These are phyloP conservation scores for Lanmaoa pseudosensibilis DNA, from an alignment of 768 basidiomycete genomes.

Conservation along the genomic window DNA sequence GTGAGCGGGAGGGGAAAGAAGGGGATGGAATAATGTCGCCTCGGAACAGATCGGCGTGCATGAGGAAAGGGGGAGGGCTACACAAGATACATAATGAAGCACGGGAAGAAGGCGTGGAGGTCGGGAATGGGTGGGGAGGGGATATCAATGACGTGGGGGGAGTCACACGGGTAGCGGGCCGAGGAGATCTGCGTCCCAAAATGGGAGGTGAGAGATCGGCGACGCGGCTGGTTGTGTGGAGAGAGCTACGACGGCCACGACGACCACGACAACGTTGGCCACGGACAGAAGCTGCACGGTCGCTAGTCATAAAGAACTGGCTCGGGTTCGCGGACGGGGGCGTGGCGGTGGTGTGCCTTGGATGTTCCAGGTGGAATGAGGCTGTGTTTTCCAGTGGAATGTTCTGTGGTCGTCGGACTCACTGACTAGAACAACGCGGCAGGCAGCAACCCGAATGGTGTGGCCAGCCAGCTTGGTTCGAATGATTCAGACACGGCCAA, in stretches of 20 bases:
- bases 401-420: slow-evolving; percentile 11
- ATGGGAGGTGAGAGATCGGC: slow-evolving; percentile 14
- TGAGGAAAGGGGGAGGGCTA: slow-evolving; percentile 6
- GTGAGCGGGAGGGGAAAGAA: not conserved
- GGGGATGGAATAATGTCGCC: not conserved
- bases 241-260: not conserved
- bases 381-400: slow-evolving; percentile 34
- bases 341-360: slow-evolving; percentile 13
- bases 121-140: slow-evolving; percentile 9
- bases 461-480: not conserved
- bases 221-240: not conserved
- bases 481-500: not conserved
- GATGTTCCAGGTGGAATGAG: slow-evolving; percentile 20
- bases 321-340: not conserved
- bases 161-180: slow-evolving; percentile 4
- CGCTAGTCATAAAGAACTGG: not conserved
- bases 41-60: slow-evolving; percentile 1
- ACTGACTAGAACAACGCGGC: not conserved
- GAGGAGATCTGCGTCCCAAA: slow-evolving; percentile 28
- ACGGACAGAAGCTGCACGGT: not conserved
- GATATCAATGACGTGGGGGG: slow-evolving; percentile 14
- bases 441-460: no score
- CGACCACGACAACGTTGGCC: not conserved
- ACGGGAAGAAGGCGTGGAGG: slow-evolving; percentile 16
- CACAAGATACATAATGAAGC: slow-evolving; percentile 13